phyloP scores from a whole-genome alignment of 2,329 filamentous ascomycete species.

The Colletotrichum spinosum region DNA sequence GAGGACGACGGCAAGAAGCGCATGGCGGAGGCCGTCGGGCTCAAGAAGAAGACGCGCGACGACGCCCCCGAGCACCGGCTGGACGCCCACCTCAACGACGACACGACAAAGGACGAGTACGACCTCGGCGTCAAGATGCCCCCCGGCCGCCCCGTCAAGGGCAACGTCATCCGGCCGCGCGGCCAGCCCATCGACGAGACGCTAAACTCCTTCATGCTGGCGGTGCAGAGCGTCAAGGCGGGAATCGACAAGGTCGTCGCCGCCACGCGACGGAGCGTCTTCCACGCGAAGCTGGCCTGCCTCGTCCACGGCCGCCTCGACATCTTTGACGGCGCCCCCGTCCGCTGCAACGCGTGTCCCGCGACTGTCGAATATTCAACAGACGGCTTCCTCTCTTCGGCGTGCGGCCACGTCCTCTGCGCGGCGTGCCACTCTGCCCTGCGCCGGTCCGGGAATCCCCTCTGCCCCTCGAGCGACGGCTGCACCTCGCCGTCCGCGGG shows the following conservation, averaged over 20 bases:
- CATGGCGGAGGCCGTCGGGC: conserved; percentile 1
- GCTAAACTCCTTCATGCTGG: conserved; percentile 38
- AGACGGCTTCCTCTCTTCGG: conserved; percentile 5
- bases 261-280: conserved; percentile 8
- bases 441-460: not conserved
- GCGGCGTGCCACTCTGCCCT: not conserved
- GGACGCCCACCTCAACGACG: conserved; percentile 2
- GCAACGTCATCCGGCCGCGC: conserved; percentile 29
- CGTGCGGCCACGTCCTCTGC: conserved; percentile 31
- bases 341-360: conserved; percentile 8
- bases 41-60: not conserved
- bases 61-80: not conserved
- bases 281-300: conserved; percentile 5
- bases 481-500: conserved; percentile 1
- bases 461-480: not conserved
- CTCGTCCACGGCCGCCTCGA: not conserved
- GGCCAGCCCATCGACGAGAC: conserved; percentile 39
- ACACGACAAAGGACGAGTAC: conserved; percentile 35
- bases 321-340: not conserved
- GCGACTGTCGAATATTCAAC: not conserved
- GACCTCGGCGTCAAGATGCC: conserved; percentile 39
- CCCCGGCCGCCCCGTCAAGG: conserved; percentile 29
- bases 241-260: conserved; percentile 18
- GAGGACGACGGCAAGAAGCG: not conserved
- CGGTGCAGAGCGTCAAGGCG: conserved; percentile 36